phyloP scores from a whole-genome alignment of 1,284 basidiomycete species.

The Pascua guehoae region DNA sequence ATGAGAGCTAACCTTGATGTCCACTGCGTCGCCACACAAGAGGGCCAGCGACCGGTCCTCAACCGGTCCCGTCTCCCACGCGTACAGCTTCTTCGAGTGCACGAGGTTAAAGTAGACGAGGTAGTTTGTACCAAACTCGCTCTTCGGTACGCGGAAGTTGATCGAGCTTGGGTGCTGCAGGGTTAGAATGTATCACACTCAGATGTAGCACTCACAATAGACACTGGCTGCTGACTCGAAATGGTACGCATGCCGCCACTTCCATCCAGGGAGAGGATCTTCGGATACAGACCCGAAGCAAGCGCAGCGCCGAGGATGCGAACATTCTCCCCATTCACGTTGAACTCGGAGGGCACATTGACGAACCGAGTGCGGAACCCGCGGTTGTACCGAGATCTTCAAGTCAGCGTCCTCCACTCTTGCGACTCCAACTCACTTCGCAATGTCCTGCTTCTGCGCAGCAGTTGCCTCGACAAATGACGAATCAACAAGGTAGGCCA shows the following conservation, averaged over 20 bases:
- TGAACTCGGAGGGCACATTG: constrained; percentile 65
- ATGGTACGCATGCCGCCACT: constrained; percentile 69
- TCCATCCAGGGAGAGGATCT: constrained; percentile 70
- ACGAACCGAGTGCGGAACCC: constrained; percentile 70
- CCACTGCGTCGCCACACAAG: constrained; percentile 79
- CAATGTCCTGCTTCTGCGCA: constrained; percentile 67
- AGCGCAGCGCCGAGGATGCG: constrained; percentile 76
- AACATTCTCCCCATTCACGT: constrained; percentile 62
- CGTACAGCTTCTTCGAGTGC: constrained; percentile 63
- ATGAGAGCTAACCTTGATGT: constrained; percentile 66
- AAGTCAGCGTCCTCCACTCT: constrained; percentile 2
- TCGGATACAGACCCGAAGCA: constrained; percentile 80
- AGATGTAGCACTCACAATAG: constrained; percentile 36
- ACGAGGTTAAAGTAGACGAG: constrained; percentile 86
- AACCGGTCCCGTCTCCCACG: constrained; percentile 92
- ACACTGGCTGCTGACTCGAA: constrained; percentile 74
- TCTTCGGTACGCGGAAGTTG: constrained; percentile 67
- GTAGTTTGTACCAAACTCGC: constrained; percentile 70
- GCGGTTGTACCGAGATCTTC: constrained; percentile 69
- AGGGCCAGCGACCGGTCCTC: constrained; percentile 79
- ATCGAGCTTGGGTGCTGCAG: constrained; percentile 89
- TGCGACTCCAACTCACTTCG: constrained; percentile 53
- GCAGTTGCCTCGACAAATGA: constrained; percentile 72
- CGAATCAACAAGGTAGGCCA: constrained; percentile 81
- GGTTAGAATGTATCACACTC: constrained; percentile 64